Conservation (phyloP, 306 rosid genomes). For the Castanospermum australe region DNA sequence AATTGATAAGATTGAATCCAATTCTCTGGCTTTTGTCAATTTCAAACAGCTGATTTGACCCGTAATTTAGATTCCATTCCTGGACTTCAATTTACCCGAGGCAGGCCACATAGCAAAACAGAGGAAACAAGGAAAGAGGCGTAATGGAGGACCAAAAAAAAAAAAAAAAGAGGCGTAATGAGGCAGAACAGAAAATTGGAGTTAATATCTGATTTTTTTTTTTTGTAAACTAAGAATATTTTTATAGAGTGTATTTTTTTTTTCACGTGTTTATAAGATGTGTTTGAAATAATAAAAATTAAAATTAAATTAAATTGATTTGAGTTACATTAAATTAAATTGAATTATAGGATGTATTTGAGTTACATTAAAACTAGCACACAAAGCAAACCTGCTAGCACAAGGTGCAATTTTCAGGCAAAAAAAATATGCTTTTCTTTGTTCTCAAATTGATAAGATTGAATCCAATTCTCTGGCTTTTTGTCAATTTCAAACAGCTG, state of each 20-base stretch:
- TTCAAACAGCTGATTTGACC: background rate
- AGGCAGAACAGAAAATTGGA: background rate
- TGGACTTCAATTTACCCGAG: background rate
- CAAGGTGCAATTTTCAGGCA: background rate
- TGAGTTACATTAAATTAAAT: no score
- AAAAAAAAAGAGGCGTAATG: no score
- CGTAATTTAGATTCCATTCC: constrained; percentile 11
- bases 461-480: constrained; percentile 30
- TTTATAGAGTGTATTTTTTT: no score
- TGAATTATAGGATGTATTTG: no score
- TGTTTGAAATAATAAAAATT: no score
- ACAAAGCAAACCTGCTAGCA: background rate
- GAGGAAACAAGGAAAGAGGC: background rate
- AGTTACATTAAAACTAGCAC: no score
- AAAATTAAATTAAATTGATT: no score
- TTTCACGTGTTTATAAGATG: no score
- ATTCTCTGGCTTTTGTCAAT: constrained; percentile 9
- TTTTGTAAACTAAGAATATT: no score
- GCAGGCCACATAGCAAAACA: background rate
- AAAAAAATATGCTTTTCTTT: background rate
- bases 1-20: constrained; percentile 24
- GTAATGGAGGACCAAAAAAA: no score
- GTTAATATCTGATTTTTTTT: no score
- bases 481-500: background rate
- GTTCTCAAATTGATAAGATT: background rate